These are phyloP conservation scores for Fusarium sp. DNA, from an alignment of 2,329 filamentous ascomycete species.

Conservation along the genomic window DNA sequence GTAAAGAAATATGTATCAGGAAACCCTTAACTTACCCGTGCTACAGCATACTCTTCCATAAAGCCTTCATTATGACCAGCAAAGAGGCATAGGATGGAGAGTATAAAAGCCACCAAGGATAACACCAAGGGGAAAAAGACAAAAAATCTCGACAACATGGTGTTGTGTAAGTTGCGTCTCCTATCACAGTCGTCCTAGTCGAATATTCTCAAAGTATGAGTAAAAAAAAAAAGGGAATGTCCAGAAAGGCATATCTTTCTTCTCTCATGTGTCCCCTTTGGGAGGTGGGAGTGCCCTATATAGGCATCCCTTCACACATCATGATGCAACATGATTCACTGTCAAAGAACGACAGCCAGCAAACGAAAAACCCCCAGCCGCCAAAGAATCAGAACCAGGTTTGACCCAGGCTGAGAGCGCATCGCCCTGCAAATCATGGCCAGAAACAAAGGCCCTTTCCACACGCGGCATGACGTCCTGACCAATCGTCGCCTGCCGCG, in stretches of 20 bases:
- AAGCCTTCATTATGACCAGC: constrained; percentile 54
- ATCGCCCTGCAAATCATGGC: constrained; percentile 38
- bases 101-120: constrained; percentile 52
- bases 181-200: background rate
- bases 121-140: constrained; percentile 51
- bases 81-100: constrained; percentile 53
- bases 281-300: constrained; percentile 22
- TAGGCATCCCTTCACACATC: constrained; percentile 12
- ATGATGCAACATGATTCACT: constrained; percentile 35
- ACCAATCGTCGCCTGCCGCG: constrained; percentile 18
- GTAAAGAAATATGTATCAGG: background rate
- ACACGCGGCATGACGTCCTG: background rate
- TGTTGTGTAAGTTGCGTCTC: constrained; percentile 14
- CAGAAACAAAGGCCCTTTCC: constrained; percentile 24
- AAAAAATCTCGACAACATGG: constrained; percentile 43
- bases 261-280: background rate
- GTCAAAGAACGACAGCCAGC: background rate
- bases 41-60: constrained; percentile 56
- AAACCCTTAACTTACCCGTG: constrained; percentile 46
- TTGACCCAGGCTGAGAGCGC: constrained; percentile 24
- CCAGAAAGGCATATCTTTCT: background rate
- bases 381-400: constrained; percentile 22
- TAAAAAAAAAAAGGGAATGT: constrained; percentile 18
- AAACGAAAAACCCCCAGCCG: background rate
- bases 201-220: constrained; percentile 5